phyloP scores from a whole-genome alignment of 306 rosid species.

The Quercus gilva region DNA sequence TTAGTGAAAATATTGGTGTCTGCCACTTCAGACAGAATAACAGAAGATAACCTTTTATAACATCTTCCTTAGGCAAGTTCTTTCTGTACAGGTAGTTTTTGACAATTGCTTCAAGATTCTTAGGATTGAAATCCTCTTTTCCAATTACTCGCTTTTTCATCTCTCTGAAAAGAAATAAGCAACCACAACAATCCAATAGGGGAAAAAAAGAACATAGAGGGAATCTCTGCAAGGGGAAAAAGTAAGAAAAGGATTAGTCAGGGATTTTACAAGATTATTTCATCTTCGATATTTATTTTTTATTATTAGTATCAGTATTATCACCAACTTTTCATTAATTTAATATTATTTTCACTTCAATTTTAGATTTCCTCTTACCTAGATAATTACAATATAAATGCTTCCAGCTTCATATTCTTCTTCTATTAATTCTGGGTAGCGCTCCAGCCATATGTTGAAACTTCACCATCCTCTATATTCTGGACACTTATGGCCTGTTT shows the following conservation, averaged over 20 bases:
- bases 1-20: neutral
- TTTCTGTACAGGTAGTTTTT: constrained; percentile 76
- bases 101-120: constrained; percentile 89
- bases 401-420: constrained; percentile 97
- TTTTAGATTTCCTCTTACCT: too few relatives aligned
- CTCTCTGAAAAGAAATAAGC: constrained; percentile 62
- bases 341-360: too few relatives aligned
- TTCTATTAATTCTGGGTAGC: constrained; percentile 77
- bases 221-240: neutral
- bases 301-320: too few relatives aligned
- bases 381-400: constrained; percentile 13
- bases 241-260: neutral
- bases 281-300: neutral
- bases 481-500: too few relatives aligned
- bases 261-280: neutral
- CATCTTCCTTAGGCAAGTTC: constrained; percentile 80
- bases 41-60: constrained; percentile 63
- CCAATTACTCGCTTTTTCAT: constrained; percentile 82
- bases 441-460: constrained; percentile 47
- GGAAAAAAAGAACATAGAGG: neutral
- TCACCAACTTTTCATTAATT: too few relatives aligned
- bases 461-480: constrained; percentile 50
- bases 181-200: constrained; percentile 17
- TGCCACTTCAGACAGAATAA: constrained; percentile 2
- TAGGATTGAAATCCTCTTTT: constrained; percentile 85